Evolutionary conservation across 805 yeast genomes (phyloP).

Genomic region (Kazachstania bromeliacearum): DNA sequence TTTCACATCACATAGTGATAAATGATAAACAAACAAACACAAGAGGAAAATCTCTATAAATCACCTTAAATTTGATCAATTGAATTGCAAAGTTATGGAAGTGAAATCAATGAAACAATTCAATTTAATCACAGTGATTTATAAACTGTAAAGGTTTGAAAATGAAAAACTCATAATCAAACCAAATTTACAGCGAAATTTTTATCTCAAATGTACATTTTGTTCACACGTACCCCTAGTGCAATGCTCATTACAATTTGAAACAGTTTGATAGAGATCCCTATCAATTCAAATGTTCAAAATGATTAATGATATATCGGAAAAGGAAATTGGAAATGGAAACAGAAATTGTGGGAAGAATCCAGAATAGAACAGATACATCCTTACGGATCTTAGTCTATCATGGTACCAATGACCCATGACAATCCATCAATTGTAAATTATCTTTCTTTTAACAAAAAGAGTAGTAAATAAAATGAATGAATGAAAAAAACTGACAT

Average conservation of each 20-base stretch:
- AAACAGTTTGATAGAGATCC: not conserved
- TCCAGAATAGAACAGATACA: not conserved
- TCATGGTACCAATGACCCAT: conserved; percentile 1
- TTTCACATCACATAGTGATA: too few species aligned
- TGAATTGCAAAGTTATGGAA: conserved; percentile 24
- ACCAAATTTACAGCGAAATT: not conserved
- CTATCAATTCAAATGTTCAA: not conserved
- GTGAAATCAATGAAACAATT: conserved; percentile 19
- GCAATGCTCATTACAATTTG: not conserved
- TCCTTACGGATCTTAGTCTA: not conserved
- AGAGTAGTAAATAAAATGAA: not conserved
- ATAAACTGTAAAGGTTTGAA: conserved; percentile 11
- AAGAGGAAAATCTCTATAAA: conserved; percentile 7
- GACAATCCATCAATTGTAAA: conserved; percentile 9
- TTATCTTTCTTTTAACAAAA: conserved; percentile 1
- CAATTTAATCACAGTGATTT: conserved; percentile 14
- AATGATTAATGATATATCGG: not conserved
- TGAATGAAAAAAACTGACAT: not conserved
- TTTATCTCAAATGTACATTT: not conserved
- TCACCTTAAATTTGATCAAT: conserved; percentile 14
- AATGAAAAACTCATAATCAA: conserved; percentile 18
- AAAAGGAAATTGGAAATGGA: too few species aligned
- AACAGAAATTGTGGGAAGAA: too few species aligned
- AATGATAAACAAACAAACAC: not conserved
- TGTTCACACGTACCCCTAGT: not conserved